Evolutionary conservation across 148 eudicot species (phyloP).

Genomic region (Arbutus unedo): DNA sequence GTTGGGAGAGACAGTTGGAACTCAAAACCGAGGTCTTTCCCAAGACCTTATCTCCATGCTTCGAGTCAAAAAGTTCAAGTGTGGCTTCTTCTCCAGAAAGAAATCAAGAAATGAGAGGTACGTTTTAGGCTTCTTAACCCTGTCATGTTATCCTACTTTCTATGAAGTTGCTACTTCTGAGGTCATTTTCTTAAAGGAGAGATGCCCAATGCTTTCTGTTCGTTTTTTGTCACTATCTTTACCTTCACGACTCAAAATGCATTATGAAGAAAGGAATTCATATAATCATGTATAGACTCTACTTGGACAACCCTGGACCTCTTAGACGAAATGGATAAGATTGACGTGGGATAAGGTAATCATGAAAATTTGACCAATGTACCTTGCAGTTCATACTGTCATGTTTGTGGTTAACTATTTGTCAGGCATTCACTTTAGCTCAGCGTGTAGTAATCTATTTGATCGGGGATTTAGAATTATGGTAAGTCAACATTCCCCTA

Average conservation of each 20-base stretch:
- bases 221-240: not conserved
- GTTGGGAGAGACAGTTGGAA: constrained; percentile 89
- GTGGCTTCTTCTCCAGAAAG: constrained; percentile 70
- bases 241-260: not conserved
- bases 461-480: not conserved
- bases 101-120: constrained; percentile 75
- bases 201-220: not conserved
- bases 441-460: not conserved
- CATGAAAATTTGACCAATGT: not conserved
- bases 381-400: not conserved
- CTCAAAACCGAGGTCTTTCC: constrained; percentile 91
- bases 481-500: not conserved
- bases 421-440: not conserved
- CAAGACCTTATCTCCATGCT: constrained; percentile 68
- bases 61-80: constrained; percentile 75
- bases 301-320: not conserved
- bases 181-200: not conserved
- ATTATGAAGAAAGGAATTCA: not conserved
- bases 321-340: not conserved
- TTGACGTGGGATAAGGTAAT: not conserved
- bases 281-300: not conserved
- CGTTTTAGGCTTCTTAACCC: constrained; percentile 6
- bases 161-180: constrained; percentile 2
- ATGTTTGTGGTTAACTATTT: not conserved
- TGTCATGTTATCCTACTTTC: not conserved